phyloP scores from a whole-genome alignment of 164 flowering plant species.

The Magnolia officinalis region DNA sequence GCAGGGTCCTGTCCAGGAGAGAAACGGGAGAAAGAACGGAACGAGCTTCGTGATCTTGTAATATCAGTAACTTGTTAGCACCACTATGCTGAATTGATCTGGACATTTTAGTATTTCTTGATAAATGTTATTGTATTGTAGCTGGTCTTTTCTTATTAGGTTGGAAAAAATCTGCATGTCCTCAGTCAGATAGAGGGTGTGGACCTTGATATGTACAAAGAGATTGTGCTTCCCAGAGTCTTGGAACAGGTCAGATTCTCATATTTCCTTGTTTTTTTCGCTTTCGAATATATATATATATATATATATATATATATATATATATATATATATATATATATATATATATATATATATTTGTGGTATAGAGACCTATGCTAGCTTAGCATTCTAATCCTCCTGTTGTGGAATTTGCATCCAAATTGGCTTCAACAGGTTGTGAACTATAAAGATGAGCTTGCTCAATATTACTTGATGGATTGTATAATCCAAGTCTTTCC shows the following conservation, averaged over 20 bases:
- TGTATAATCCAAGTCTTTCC: slow-evolving; percentile 99
- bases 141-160: slow-evolving; percentile 43
- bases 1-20: slow-evolving; percentile 95
- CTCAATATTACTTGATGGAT: slow-evolving; percentile 95
- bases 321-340: no score
- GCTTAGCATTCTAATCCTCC: slow-evolving; percentile 1
- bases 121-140: slow-evolving; percentile 10
- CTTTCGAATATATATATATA: not conserved
- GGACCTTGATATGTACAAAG: slow-evolving; percentile 94
- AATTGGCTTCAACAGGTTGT: slow-evolving; percentile 58
- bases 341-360: no score
- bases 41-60: slow-evolving; percentile 99
- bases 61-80: slow-evolving; percentile 28
- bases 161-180: slow-evolving; percentile 95
- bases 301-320: no score
- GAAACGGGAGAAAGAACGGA: slow-evolving; percentile 95
- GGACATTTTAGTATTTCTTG: slow-evolving; percentile 3
- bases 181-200: slow-evolving; percentile 98
- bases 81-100: slow-evolving; percentile 8
- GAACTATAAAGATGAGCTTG: slow-evolving; percentile 95
- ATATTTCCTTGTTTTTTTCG: not conserved
- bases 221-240: slow-evolving; percentile 85
- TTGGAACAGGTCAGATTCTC: slow-evolving; percentile 72
- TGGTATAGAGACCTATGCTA: slow-evolving; percentile 1
- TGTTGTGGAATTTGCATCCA: slow-evolving; percentile 9